Evolutionary conservation across 768 basidiomycete species (phyloP), one percentile per base, ranked within the genome.

Genomic region (Boletus barrowsii): DNA sequence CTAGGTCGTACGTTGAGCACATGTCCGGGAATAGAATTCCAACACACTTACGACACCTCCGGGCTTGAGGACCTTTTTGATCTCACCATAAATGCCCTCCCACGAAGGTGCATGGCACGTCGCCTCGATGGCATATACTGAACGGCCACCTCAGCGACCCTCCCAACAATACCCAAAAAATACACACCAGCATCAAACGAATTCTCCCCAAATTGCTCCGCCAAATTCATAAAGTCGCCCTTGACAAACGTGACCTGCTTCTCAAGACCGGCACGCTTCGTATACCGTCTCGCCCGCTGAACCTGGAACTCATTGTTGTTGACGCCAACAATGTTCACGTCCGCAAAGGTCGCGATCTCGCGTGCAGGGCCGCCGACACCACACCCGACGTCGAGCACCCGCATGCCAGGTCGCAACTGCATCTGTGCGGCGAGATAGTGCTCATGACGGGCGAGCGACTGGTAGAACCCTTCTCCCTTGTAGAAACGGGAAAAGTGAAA

Each of bases 401-500:
- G 84, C 94, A 97, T 97, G 41, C 93, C 92, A 0, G 93, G 83
- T 48, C 83, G 83, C 56, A 99, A 76, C 44, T 73, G 69, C 87
- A 98, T 93, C 66, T 91, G 82, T 10, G 88, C 76, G 5, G 94
- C 86, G 60, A 99, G 90, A 75, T 95, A 98, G 75, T 99, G 96
- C 75, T 99, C 96, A 65, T 98, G 96, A 40, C 97, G 88, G 26
- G 96, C 94, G 15, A 70, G 73, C 7, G 86, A 84, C 18, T 84
- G 83, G 22, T 78, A 69, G 70, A 88, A 88, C 1, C 79, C 81
- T 69, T 93, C 88, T 58, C 95, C 96, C 73, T 88, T 88, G 83
- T 89, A 93, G 79, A 96, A 98, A 33, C 96, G 92, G 52, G 90
- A 96, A 72, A 97, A 97, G 74, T 98, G 95, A 84, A 97, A 97